Base-by-base conservation (phyloP, 768 basidiomycete species). In the Lactarius trivialis region DNA sequence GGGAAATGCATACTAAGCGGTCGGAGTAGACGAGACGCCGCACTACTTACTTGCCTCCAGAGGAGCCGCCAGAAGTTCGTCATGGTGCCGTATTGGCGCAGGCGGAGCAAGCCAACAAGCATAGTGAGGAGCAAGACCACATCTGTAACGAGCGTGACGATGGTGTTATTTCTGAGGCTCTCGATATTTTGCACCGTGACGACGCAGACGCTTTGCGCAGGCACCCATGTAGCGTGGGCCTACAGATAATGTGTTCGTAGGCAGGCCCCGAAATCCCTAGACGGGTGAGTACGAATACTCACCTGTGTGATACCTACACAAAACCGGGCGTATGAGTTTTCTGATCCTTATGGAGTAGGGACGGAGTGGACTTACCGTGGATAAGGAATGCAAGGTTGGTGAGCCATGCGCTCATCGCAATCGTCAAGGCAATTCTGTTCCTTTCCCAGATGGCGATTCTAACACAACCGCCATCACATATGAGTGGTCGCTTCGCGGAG, bases 381-480 rank as follows among this genome's bases (percentile, higher is more conserved):
- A 64, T 62, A 33, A 52, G 12, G 21, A 64, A 50, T 11, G 7
- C 33, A 15, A 56, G 1, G 28, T 50, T 62, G 43, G 21, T 54
- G 7, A 2, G 24, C 60, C 60, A 64, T 21, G 32, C 8, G 3
- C 37, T 2, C 4, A 24, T 7, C 34, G 51, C 50, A 7, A 39
- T 11, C 33, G 9, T 28, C 21, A 45, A 3, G 12, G 41, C 43
- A 6, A 17, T 21, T 12, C 34, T 54, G 32, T 56, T 21, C 4
- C 5, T 14, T n/a, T 54, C 26, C 63, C 63, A 64, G 15, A 64
- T 45, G 1, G 55, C 60, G 3, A 57, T 24, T n/a, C 63, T 64
- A 30, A n/a, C 12, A 24, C 8, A 36, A 32, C 7, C 2, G 19
- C 21, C 2, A 48, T 54, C 28, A 58, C 30, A 28, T 30, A 32